These are phyloP conservation scores for Cladosporium sp. DNA, from an alignment of 2,329 filamentous ascomycete genomes.

Conservation along the genomic window DNA sequence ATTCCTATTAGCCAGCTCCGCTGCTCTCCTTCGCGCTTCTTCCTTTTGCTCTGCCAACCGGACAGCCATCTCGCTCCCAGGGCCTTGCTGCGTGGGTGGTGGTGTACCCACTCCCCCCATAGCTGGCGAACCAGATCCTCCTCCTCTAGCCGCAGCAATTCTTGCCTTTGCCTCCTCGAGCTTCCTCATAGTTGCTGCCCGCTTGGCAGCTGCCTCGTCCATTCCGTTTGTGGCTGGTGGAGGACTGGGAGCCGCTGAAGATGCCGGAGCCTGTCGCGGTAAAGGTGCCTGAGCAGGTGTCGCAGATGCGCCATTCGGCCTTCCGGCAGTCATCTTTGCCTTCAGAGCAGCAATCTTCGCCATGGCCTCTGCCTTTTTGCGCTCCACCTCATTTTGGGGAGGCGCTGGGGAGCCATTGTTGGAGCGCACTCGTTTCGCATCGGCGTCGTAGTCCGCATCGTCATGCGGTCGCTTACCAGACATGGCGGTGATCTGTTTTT, in stretches of 20 bases:
- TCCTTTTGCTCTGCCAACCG: slow-evolving; percentile 11
- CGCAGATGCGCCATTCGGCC: slow-evolving; percentile 17
- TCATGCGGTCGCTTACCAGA: slow-evolving; percentile 13
- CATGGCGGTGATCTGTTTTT: slow-evolving; percentile 25
- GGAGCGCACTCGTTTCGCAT: slow-evolving; percentile 38
- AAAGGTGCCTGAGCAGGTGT: slow-evolving; percentile 13
- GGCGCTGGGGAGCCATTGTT: slow-evolving; percentile 33
- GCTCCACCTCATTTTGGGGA: slow-evolving; percentile 22
- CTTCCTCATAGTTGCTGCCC: slow-evolving; percentile 28
- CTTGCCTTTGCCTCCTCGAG: slow-evolving; percentile 33
- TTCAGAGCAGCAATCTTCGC: slow-evolving; percentile 34
- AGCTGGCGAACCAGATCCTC: slow-evolving; percentile 14
- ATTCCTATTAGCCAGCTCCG: slow-evolving; percentile 2
- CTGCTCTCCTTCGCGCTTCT: slow-evolving; percentile 8
- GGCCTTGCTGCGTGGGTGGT: background rate
- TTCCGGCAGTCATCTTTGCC: slow-evolving; percentile 29
- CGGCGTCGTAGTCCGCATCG: slow-evolving; percentile 1
- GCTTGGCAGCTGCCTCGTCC: slow-evolving; percentile 20
- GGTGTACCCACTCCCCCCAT: slow-evolving; percentile 8
- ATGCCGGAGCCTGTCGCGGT: slow-evolving; percentile 16
- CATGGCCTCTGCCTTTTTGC: slow-evolving; percentile 30
- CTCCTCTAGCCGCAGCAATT: slow-evolving; percentile 24
- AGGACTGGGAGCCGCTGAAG: slow-evolving; percentile 14
- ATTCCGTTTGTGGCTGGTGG: slow-evolving; percentile 2
- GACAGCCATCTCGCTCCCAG: slow-evolving; percentile 13